Evolutionary conservation across 805 yeast species (phyloP).

Genomic region (Ogataea zsoltii): DNA sequence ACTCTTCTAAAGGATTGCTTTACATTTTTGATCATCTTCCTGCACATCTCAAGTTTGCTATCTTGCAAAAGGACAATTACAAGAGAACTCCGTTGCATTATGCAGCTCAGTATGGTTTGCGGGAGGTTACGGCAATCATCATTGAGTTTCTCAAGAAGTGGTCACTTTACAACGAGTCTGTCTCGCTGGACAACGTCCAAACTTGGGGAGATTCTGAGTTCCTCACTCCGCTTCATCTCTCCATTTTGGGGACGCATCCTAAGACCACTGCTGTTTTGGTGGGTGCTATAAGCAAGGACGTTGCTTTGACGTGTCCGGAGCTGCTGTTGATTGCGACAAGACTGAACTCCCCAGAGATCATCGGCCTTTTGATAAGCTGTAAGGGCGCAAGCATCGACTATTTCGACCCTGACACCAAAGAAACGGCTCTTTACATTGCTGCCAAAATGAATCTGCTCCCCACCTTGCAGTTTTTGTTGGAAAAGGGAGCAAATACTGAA

Average conservation of each 20-base stretch:
- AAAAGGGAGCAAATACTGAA: conserved; percentile 69
- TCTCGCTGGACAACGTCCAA: conserved; percentile 55
- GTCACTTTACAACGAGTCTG: conserved; percentile 51
- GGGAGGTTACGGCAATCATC: conserved; percentile 57
- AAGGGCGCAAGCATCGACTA: conserved; percentile 66
- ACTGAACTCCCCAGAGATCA: conserved; percentile 57
- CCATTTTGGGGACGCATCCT: conserved; percentile 83
- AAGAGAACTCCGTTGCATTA: conserved; percentile 87
- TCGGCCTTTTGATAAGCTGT: conserved; percentile 52
- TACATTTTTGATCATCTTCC: conserved; percentile 61
- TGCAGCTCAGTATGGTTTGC: conserved; percentile 83
- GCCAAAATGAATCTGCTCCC: conserved; percentile 58
- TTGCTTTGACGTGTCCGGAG: conserved; percentile 50
- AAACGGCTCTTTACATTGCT: conserved; percentile 84
- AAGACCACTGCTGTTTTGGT: conserved; percentile 65
- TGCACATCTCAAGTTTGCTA: conserved; percentile 50
- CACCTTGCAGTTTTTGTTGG: conserved; percentile 55
- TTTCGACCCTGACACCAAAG: conserved; percentile 59
- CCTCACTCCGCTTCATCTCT: conserved; percentile 78
- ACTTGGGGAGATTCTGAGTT: conserved; percentile 80
- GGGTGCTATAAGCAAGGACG: conserved; percentile 39
- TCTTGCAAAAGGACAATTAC: conserved; percentile 72
- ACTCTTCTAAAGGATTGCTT: conserved; percentile 57
- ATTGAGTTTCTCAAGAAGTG: conserved; percentile 58
- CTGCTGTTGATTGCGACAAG: conserved; percentile 69